These are phyloP conservation scores for Clohesyomyces aquaticus DNA, from an alignment of 495 filamentous ascomycete species.

Conservation along the genomic window DNA sequence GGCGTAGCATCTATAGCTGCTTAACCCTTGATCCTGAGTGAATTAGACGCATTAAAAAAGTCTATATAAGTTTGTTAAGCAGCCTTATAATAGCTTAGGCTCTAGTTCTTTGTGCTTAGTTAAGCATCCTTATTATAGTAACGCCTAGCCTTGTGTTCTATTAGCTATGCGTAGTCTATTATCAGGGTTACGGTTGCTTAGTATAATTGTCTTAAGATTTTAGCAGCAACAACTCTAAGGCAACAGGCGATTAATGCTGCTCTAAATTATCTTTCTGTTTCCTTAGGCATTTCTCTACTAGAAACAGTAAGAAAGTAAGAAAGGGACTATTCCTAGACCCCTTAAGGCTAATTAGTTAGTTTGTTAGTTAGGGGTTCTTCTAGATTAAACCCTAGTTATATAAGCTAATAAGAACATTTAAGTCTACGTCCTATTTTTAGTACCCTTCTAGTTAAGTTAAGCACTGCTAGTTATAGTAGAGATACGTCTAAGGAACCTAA, in stretches of 20 bases:
- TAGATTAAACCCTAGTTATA: background rate
- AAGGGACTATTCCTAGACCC: background rate
- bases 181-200: no score
- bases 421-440: background rate
- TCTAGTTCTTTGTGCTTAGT: no score
- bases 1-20: no score
- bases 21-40: no score
- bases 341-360: background rate
- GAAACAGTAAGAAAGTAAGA: background rate
- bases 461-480: background rate
- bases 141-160: no score
- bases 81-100: no score
- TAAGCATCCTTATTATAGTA: no score
- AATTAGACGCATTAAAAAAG: no score
- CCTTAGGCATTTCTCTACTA: background rate
- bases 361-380: background rate
- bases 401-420: constrained; percentile 1
- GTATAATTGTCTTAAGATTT: no score
- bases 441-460: constrained; percentile 6
- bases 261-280: constrained; percentile 1
- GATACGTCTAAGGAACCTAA: constrained; percentile 2
- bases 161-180: no score
- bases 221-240: constrained; percentile 1
- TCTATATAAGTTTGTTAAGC: no score
- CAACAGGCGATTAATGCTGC: background rate